Evolutionary conservation across 2,329 filamentous ascomycete genomes (phyloP), one percentile per base, ranked within the genome.

Genomic region (Stagonosporopsis cucurbitacearum): DNA sequence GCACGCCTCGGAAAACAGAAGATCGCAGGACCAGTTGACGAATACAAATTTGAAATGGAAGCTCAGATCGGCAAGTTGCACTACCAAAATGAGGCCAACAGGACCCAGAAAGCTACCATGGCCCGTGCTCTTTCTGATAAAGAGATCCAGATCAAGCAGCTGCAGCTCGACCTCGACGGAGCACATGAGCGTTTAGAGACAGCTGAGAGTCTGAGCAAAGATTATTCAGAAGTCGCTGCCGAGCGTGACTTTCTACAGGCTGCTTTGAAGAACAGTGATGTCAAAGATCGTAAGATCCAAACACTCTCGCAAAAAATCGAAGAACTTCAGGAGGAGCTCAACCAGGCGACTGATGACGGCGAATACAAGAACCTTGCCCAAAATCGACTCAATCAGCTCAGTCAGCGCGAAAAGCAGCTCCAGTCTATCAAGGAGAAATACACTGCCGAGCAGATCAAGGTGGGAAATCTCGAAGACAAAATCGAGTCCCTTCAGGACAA

Each of bases 41-140:
- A 46, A 2, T 42, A 55, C 2, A 43, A 60, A 1, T n/a, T 51
- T 6, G 58, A 54, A 2, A 6, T 45, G 6, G 26, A 33, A 4
- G 36, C 37, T 26, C 50, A 58, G n/a, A 30, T 67, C 2, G 62
- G 60, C 7, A 43, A 54, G n/a, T 50, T 68, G 2, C 50, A 40
- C 2, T 65, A 58, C 33, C 66, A 66, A 19, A 58, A 66, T 8
- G 57, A 65, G 12, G 23, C 30, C 17, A 67, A 63, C 43, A 63
- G 58, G 33, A 54, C 54, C 0, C 58, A 64, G 17, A 67, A 60
- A 28, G 56, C 62, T 12, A 47, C 44, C 0, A 67, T 70, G 66
- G 57, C 52, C 35, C 58, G 60, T 1, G 35, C 57, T 3, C n/a
- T 70, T 6, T 48, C 50, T 5, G 46, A 63, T 25, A 64, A 64